phyloP scores from a whole-genome alignment of 1,284 basidiomycete genomes.

The Ceratobasidium sp. region DNA sequence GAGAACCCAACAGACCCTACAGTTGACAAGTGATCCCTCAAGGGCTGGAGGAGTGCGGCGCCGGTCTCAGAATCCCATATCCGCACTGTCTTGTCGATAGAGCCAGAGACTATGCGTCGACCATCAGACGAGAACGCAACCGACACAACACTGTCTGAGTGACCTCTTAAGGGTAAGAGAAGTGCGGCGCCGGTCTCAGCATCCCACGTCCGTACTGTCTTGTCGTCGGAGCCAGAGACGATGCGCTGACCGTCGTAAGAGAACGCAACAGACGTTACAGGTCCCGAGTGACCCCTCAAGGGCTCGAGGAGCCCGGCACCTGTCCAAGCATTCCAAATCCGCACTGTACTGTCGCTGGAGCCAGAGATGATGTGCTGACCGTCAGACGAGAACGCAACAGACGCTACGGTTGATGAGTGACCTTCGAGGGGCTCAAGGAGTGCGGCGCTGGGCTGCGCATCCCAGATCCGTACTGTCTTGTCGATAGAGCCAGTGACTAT shows the following conservation, averaged over 20 bases:
- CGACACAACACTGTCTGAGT: neutral
- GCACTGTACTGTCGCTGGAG: neutral
- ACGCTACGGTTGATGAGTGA: neutral
- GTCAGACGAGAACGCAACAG: neutral
- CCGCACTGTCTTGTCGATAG: neutral
- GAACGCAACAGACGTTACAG: neutral
- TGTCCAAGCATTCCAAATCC: slow-evolving; percentile 2
- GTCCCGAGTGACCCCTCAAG: slow-evolving; percentile 17
- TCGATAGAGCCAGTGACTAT: slow-evolving; percentile 17
- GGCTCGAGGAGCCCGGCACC: neutral
- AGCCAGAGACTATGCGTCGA: neutral
- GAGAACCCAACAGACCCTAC: slow-evolving; percentile 32
- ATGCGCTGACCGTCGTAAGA: slow-evolving; percentile 31
- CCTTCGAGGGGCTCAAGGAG: neutral
- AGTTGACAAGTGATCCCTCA: slow-evolving; percentile 3
- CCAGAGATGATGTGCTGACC: no score
- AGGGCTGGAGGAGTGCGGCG: neutral
- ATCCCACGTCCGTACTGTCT: slow-evolving; percentile 36
- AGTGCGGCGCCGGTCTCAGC: neutral
- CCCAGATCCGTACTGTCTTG: slow-evolving; percentile 2
- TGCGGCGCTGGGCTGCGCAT: neutral
- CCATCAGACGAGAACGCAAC: slow-evolving; percentile 22
- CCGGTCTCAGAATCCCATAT: neutral
- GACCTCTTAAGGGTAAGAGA: neutral
- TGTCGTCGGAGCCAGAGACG: slow-evolving; percentile 32